These are phyloP conservation scores for Umbelopsis sp. DNA, from an alignment of 192 early-diverging fungal genomes.

Conservation along the genomic window DNA sequence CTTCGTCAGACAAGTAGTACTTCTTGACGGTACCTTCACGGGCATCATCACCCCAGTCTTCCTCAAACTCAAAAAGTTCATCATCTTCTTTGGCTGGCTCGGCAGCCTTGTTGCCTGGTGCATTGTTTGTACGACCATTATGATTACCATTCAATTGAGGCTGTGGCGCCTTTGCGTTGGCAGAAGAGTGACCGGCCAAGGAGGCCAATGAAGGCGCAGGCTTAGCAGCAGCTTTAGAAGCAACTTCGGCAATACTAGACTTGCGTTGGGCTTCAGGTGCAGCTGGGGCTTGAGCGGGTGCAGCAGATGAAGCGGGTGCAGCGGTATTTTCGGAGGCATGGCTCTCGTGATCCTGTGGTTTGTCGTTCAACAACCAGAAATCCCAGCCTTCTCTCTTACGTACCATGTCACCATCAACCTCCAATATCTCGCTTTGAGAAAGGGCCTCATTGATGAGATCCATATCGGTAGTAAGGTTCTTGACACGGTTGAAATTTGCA, in stretches of 20 bases:
- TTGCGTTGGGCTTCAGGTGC: not conserved
- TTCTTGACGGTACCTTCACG: constrained; percentile 52
- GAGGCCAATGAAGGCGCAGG: constrained; percentile 29
- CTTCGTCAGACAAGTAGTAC: constrained; percentile 48
- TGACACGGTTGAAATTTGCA: constrained; percentile 90
- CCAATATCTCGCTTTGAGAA: constrained; percentile 41
- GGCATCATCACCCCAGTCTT: constrained; percentile 66
- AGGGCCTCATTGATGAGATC: constrained; percentile 63
- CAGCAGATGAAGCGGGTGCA: not conserved
- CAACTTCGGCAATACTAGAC: constrained; percentile 22
- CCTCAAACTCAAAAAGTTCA: constrained; percentile 85
- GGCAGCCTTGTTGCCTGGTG: not conserved
- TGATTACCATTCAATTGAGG: not conserved
- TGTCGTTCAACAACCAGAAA: constrained; percentile 78
- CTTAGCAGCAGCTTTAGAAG: constrained; percentile 17
- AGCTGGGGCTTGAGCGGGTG: constrained; percentile 19
- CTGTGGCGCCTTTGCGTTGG: not conserved
- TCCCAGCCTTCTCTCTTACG: constrained; percentile 84
- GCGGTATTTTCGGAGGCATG: constrained; percentile 9
- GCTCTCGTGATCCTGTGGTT: constrained; percentile 15
- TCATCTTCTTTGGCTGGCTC: constrained; percentile 63
- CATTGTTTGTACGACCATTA: not conserved
- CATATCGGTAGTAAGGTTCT: constrained; percentile 67
- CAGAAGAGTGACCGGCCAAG: constrained; percentile 25
- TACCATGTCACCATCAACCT: constrained; percentile 44